A percentile compares a stretch with the other conserved stretches of the same genome.
Conservation (phyloP, 495 filamentous ascomycete species). For the Coniosporium apollinis region DNA sequence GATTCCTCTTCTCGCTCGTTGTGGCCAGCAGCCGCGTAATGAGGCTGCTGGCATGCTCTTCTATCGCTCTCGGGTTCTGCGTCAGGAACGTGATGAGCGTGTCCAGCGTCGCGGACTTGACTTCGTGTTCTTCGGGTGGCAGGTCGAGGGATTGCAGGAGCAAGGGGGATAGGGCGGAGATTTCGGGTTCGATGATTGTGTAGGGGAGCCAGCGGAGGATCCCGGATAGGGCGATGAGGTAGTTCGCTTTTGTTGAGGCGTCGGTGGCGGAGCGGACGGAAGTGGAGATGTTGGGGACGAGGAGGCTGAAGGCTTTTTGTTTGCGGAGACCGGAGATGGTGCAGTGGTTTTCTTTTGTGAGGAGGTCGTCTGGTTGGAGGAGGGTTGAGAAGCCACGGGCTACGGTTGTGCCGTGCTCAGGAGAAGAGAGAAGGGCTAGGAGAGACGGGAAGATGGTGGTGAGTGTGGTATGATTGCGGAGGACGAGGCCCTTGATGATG, state of each 20-base stretch:
- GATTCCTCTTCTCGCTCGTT: constrained; percentile 14
- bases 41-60: constrained; percentile 43
- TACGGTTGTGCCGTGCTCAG: constrained; percentile 26
- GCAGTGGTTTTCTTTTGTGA: constrained; percentile 47
- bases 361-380: constrained; percentile 45
- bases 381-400: constrained; percentile 44
- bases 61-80: constrained; percentile 37
- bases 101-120: constrained; percentile 45
- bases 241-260: constrained; percentile 36
- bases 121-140: constrained; percentile 24
- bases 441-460: constrained; percentile 33
- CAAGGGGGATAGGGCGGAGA: constrained; percentile 44
- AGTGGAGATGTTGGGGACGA: constrained; percentile 39
- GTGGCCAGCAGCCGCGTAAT: constrained; percentile 38
- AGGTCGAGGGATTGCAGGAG: constrained; percentile 57
- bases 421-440: constrained; percentile 36
- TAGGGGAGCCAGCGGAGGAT: constrained; percentile 46
- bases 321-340: constrained; percentile 45
- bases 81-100: constrained; percentile 42
- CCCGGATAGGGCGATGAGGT: constrained; percentile 49
- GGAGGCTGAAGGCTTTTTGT: constrained; percentile 47
- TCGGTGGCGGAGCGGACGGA: constrained; percentile 35
- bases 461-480: constrained; percentile 22
- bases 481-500: constrained; percentile 22
- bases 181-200: constrained; percentile 39